Evolutionary conservation across 129 eudicot genomes (phyloP).

Genomic region (Lactuca sativa): DNA sequence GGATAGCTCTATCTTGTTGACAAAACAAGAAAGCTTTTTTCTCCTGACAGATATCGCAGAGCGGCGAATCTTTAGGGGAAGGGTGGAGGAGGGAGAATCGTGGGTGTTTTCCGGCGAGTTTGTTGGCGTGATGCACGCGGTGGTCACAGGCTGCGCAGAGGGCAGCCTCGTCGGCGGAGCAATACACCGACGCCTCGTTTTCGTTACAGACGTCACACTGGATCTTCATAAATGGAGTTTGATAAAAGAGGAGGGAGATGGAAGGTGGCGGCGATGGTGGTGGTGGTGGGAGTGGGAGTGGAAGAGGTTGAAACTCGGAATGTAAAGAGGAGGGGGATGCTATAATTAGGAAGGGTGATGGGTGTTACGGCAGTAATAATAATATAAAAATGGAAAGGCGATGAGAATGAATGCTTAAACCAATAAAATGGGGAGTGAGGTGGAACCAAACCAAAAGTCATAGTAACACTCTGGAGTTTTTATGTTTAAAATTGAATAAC

Average conservation of each 20-base stretch:
- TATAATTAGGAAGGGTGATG: conserved; percentile 24
- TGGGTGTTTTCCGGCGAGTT: conserved; percentile 89
- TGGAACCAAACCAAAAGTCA: conserved; percentile 21
- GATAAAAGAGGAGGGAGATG: not conserved
- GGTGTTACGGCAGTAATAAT: conserved; percentile 8
- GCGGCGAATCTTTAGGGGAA: conserved; percentile 43
- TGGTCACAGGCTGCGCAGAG: conserved; percentile 81
- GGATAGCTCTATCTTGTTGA: conserved; percentile 73
- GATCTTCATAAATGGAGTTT: conserved; percentile 59
- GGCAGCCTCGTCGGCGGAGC: conserved; percentile 86
- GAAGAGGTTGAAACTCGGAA: not conserved
- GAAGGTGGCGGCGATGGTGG: not conserved
- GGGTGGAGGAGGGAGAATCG: conserved; percentile 83
- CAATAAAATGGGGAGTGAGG: conserved; percentile 15
- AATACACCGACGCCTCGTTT: conserved; percentile 62
- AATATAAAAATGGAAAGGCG: conserved; percentile 19
- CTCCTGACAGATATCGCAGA: conserved; percentile 78
- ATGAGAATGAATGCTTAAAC: conserved; percentile 26
- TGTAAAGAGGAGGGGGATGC: conserved; percentile 14
- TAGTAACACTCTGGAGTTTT: conserved; percentile 17
- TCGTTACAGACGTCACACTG: conserved; percentile 84
- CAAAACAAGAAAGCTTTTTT: conserved; percentile 71
- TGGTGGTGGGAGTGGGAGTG: conserved; percentile 1
- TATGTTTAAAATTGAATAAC: not conserved
- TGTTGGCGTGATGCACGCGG: conserved; percentile 94